Percentiles rank a stretch among this genome's conserved stretches.
Conservation (phyloP, 2,329 filamentous ascomycete genomes). For the Periglandula ipomoeae region DNA sequence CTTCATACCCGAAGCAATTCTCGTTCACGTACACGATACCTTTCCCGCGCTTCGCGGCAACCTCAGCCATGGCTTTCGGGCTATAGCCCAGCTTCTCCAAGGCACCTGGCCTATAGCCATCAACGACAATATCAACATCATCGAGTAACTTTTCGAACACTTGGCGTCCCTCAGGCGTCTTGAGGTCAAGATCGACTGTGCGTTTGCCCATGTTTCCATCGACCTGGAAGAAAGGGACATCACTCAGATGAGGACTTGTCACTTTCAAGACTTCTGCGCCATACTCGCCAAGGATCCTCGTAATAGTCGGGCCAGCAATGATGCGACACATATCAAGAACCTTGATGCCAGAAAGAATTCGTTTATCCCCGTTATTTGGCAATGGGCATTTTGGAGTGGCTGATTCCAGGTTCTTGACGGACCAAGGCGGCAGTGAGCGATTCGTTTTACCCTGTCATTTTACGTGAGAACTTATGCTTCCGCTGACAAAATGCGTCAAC, state of each 20-base stretch:
- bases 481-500: no score
- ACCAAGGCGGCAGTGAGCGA: slow-evolving; percentile 34
- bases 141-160: slow-evolving; percentile 50
- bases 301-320: slow-evolving; percentile 67
- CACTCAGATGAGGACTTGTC: slow-evolving; percentile 57
- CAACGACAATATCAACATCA: slow-evolving; percentile 54
- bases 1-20: slow-evolving; percentile 57
- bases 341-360: slow-evolving; percentile 50
- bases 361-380: slow-evolving; percentile 12
- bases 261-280: slow-evolving; percentile 67
- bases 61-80: slow-evolving; percentile 39
- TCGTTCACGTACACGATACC: slow-evolving; percentile 62
- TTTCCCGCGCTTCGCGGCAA: slow-evolving; percentile 45
- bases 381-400: slow-evolving; percentile 38
- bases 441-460: slow-evolving; percentile 35
- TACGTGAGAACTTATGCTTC: no score
- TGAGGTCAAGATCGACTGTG: slow-evolving; percentile 53
- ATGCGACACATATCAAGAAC: slow-evolving; percentile 68
- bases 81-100: slow-evolving; percentile 56
- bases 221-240: slow-evolving; percentile 64
- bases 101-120: slow-evolving; percentile 61
- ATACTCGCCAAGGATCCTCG: slow-evolving; percentile 63
- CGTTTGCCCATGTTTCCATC: slow-evolving; percentile 67
- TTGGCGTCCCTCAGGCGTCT: slow-evolving; percentile 39
- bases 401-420: slow-evolving; percentile 39